Conservation (phyloP, 768 basidiomycete species). For the Hebeloma cylindrosporum region DNA sequence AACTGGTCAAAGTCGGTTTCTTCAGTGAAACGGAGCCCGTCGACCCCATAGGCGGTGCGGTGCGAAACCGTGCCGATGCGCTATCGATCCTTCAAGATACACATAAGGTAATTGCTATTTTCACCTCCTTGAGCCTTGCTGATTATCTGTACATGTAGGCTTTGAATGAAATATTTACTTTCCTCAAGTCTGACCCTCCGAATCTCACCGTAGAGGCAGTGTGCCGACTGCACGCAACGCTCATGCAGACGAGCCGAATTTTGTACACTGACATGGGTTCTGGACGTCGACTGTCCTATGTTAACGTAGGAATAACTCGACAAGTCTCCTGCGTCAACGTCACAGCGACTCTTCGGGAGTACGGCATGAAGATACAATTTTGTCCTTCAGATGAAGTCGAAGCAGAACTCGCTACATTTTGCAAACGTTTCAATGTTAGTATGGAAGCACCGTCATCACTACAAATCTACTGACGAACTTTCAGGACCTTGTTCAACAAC, state of each 20-base stretch:
- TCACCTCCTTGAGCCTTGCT: not conserved
- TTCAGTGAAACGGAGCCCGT: conserved; percentile 7
- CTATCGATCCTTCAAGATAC: conserved; percentile 19
- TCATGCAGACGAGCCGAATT: conserved; percentile 16
- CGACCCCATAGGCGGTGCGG: conserved; percentile 13
- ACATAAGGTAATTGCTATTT: conserved; percentile 11
- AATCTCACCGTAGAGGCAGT: conserved; percentile 14
- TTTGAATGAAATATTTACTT: conserved; percentile 12
- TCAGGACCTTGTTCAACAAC: conserved; percentile 13
- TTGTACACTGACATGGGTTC: conserved; percentile 13
- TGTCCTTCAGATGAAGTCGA: conserved; percentile 19
- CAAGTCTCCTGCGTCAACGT: conserved; percentile 15
- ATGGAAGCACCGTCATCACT: no score
- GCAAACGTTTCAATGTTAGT: conserved; percentile 19
- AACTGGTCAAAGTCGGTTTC: conserved; percentile 13
- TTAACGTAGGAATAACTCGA: conserved; percentile 18
- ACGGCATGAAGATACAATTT: conserved; percentile 15
- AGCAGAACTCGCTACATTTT: conserved; percentile 12
- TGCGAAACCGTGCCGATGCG: conserved; percentile 12
- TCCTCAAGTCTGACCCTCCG: conserved; percentile 2
- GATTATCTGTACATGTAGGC: conserved; percentile 10
- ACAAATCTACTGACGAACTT: no score
- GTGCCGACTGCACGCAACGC: conserved; percentile 9
- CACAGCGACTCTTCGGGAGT: conserved; percentile 4
- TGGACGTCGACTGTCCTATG: conserved; percentile 5